A percentile compares a stretch with the other conserved stretches of the same genome.
These are phyloP conservation scores for Cadophora gregata DNA, from an alignment of 2,329 filamentous ascomycete genomes.

Conservation along the genomic window DNA sequence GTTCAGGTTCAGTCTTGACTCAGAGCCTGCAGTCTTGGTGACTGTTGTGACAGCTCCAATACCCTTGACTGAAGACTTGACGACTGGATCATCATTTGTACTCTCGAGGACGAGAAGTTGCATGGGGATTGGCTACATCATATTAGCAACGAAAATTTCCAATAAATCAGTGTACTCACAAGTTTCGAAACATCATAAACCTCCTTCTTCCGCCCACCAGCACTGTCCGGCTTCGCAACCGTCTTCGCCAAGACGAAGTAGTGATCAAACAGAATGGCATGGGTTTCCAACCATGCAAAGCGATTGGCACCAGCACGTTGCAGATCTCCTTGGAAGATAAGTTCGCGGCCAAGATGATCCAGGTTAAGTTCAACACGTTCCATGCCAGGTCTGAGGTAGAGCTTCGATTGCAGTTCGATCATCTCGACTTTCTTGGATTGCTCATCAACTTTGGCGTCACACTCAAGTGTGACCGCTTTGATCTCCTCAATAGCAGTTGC, in stretches of 20 bases:
- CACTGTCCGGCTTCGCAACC: conserved; percentile 69
- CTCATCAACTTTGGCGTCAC: conserved; percentile 90
- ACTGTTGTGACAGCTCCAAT: conserved; percentile 66
- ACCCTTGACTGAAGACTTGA: conserved; percentile 69
- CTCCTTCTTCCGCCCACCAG: conserved; percentile 75
- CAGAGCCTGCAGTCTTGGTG: conserved; percentile 63
- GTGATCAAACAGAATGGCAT: conserved; percentile 93
- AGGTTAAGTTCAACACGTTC: conserved; percentile 86
- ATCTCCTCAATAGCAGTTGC: conserved; percentile 89
- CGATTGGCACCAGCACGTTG: conserved; percentile 87
- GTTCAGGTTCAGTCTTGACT: conserved; percentile 60
- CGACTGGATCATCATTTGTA: conserved; percentile 87
- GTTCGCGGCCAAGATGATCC: conserved; percentile 89
- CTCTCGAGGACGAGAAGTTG: conserved; percentile 91
- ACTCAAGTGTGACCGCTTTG: conserved; percentile 85
- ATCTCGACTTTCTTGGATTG: conserved; percentile 90
- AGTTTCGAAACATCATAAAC: conserved; percentile 92
- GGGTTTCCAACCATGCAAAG: conserved; percentile 92
- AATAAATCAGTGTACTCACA: conserved; percentile 52
- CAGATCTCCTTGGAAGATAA: conserved; percentile 88
- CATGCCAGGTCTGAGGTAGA: conserved; percentile 87
- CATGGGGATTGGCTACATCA: conserved; percentile 93
- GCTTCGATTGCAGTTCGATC: conserved; percentile 80
- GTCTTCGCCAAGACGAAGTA: conserved; percentile 92
- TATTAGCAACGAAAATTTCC: conserved; percentile 30